phyloP scores from a whole-genome alignment of 495 filamentous ascomycete genomes.

The Penicillium longicatenatum region DNA sequence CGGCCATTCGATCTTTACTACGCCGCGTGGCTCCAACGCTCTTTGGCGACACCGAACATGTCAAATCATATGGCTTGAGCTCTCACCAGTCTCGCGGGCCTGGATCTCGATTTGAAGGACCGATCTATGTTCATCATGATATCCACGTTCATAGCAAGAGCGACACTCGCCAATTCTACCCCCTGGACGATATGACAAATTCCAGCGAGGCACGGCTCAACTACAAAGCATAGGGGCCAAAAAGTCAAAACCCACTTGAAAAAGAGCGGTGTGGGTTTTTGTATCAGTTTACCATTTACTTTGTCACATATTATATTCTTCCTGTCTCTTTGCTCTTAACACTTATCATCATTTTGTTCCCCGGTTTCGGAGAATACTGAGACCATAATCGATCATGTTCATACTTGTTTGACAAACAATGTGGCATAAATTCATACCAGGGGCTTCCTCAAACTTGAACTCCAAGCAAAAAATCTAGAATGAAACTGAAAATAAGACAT shows the following conservation, averaged over 20 bases:
- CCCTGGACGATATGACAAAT: slow-evolving; percentile 26
- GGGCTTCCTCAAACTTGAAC: too few relatives aligned
- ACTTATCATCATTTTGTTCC: too few relatives aligned
- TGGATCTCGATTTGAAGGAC: slow-evolving; percentile 22
- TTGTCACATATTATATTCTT: neutral
- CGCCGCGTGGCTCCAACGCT: slow-evolving; percentile 26
- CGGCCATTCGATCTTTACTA: slow-evolving; percentile 34
- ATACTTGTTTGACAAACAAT: too few relatives aligned
- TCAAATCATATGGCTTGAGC: slow-evolving; percentile 21
- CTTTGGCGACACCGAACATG: slow-evolving; percentile 29
- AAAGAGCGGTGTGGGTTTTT: neutral
- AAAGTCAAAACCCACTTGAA: neutral
- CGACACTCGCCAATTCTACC: slow-evolving; percentile 24
- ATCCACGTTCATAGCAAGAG: slow-evolving; percentile 21
- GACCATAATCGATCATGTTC: too few relatives aligned
- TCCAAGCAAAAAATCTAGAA: too few relatives aligned
- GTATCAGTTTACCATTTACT: neutral
- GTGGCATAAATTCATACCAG: too few relatives aligned
- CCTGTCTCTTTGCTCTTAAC: too few relatives aligned
- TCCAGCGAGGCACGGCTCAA: slow-evolving; percentile 26
- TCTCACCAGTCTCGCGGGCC: slow-evolving; percentile 23
- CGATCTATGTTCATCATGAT: slow-evolving; percentile 12
- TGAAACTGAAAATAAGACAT: too few relatives aligned
- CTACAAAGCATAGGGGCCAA: neutral
- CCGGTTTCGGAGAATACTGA: too few relatives aligned